Base-by-base conservation (phyloP, 108 stramenopile species). In the Aureococcus anophagefferens region DNA sequence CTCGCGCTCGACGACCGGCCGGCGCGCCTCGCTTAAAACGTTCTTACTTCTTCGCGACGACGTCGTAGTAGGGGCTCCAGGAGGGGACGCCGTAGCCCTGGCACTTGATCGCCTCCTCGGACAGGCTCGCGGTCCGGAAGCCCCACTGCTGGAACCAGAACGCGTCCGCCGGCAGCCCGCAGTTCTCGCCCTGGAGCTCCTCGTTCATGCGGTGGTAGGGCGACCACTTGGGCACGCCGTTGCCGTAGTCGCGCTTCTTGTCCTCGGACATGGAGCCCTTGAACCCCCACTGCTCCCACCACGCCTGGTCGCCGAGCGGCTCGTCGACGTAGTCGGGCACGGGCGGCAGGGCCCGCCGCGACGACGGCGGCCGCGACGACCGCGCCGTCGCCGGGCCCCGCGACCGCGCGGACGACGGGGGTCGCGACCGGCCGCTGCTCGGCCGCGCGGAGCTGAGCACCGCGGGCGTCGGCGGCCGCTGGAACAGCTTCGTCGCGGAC, bases 161-260 rank as follows among this genome's bases (percentile, higher is more conserved):
- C 7, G 51, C 51, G 51, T 59, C 51, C 7, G 51, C 21, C 1
- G 51, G 21, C 51, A 59, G 1, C 13, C 40, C 40, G 13, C 9
- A 44, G 25, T 59, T 59, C 37, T 9, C 7, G 37, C 7, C 7
- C 7, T 4, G 37, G 7, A 40, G 37, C 7, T 40, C 37, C 11
- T 40, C 37, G 37, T 4, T 40, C 37, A 40, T 40, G 51, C 25
- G 51, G 51, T 25, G 25, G 70, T 71, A 71, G 70, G 70, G 70
- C 46, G 34, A 36, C 70, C 70, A 71, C 62, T 64, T 59, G 62
- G 70, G 70, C 21, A 71, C 70, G 29, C 70, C 70, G 62, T 71
- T 63, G 35, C 70, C 70, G n/a, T 71, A 71, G 36, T 71, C 70
- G 5, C 70, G 33, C 33, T 35, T 64, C 21, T 63, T 64, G 11